These are phyloP conservation scores for Scortechinia acanthostroma DNA, from an alignment of 2,329 filamentous ascomycete species.

Conservation along the genomic window DNA sequence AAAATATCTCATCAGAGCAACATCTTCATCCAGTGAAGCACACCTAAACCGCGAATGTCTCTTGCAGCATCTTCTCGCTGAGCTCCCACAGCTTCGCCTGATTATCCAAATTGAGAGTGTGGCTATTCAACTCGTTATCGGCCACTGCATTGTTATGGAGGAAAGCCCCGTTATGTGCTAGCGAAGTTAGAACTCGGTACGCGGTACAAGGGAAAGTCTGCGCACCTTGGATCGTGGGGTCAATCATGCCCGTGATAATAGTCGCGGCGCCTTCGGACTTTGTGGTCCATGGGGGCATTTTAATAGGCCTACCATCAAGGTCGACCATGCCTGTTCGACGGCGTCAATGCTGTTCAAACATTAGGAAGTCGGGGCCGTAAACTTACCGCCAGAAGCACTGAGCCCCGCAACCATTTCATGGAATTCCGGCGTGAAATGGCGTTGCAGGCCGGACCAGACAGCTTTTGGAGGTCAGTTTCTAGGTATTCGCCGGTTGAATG, in stretches of 20 bases:
- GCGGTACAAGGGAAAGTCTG: background rate
- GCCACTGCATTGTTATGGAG: constrained; percentile 10
- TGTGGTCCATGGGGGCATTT: constrained; percentile 8
- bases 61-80: background rate
- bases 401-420: background rate
- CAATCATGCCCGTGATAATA: constrained; percentile 13
- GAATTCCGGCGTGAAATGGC: background rate
- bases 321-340: constrained; percentile 5
- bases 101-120: background rate
- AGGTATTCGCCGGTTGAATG: background rate
- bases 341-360: background rate
- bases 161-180: constrained; percentile 7
- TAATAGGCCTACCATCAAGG: constrained; percentile 8
- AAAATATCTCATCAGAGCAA: background rate
- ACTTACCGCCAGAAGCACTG: background rate
- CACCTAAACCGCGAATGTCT: background rate
- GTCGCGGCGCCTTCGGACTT: constrained; percentile 12
- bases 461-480: background rate
- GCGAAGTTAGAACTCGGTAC: background rate
- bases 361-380: background rate
- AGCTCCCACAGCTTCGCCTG: background rate
- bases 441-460: background rate
- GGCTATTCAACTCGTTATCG: constrained; percentile 7
- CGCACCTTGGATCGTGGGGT: constrained; percentile 11
- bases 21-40: too few species aligned